phyloP scores from a whole-genome alignment of 768 basidiomycete genomes.

The Collybia mongolica region DNA sequence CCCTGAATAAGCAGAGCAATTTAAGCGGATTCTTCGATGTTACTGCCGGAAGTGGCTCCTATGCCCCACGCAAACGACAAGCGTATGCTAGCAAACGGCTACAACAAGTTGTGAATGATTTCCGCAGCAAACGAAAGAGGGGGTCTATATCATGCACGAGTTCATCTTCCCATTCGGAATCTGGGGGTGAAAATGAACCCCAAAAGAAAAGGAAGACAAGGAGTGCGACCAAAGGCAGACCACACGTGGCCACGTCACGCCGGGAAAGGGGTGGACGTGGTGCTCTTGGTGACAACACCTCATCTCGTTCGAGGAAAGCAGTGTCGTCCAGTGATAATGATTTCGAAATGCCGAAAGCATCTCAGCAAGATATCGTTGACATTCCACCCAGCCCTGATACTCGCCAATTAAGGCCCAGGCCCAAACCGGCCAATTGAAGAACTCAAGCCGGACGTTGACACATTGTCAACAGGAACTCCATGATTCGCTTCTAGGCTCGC shows the following conservation, averaged over 20 bases:
- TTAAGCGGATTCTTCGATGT: conserved; percentile 76
- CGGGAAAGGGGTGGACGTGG: conserved; percentile 8
- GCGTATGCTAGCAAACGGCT: conserved; percentile 85
- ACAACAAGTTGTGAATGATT: conserved; percentile 83
- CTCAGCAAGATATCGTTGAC: neutral
- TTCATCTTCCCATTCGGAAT: conserved; percentile 6
- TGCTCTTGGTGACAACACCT: neutral
- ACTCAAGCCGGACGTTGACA: no score
- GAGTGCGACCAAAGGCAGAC: conserved; percentile 13
- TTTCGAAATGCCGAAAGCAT: neutral
- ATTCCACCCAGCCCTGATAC: conserved; percentile 19
- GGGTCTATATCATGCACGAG: conserved; percentile 19
- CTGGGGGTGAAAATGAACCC: conserved; percentile 24
- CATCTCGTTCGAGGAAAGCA: conserved; percentile 11
- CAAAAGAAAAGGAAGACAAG: conserved; percentile 26
- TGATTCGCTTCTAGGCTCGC: neutral
- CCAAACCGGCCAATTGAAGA: conserved; percentile 14
- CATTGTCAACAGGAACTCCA: conserved; percentile 7
- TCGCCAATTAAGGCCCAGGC: conserved; percentile 30
- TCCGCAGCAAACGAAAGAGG: conserved; percentile 56
- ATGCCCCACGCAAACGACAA: conserved; percentile 77
- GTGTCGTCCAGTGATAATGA: conserved; percentile 3
- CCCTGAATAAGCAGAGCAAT: conserved; percentile 74
- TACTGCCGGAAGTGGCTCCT: conserved; percentile 61
- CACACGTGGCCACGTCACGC: conserved; percentile 7